These are phyloP conservation scores for Perkinsus chesapeaki DNA, from an alignment of 169 alveolate genomes.

Conservation along the genomic window DNA sequence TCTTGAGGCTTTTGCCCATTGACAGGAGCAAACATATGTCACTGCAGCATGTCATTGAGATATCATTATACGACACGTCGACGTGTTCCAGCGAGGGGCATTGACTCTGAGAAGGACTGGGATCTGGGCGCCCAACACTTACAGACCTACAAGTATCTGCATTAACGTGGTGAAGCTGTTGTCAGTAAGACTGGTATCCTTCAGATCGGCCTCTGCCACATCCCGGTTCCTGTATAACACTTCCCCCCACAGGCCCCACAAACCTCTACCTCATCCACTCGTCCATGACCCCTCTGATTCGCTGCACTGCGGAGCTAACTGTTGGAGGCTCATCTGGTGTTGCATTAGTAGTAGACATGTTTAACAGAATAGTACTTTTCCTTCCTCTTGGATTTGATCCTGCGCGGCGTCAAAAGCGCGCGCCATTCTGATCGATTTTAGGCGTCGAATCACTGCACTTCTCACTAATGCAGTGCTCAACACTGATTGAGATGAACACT, in stretches of 20 bases:
- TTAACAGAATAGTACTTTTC: too few relatives aligned
- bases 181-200: not conserved
- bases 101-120: not conserved
- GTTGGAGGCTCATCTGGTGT: too few relatives aligned
- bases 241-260: not conserved
- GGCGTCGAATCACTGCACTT: too few relatives aligned
- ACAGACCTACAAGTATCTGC: not conserved
- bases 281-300: not conserved
- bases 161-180: not conserved
- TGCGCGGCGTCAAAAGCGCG: not conserved
- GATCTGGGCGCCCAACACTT: not conserved
- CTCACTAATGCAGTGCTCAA: too few relatives aligned
- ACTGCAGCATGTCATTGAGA: not conserved
- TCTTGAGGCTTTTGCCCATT: not conserved
- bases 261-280: not conserved
- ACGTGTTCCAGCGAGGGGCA: slow-evolving; percentile 1
- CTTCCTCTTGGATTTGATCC: not conserved
- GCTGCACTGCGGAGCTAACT: not conserved
- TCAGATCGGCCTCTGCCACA: not conserved
- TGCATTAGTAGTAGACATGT: too few relatives aligned
- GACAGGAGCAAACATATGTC: not conserved
- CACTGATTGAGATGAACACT: too few relatives aligned
- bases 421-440: not conserved
- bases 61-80: not conserved
- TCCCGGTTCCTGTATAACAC: not conserved